phyloP scores from a whole-genome alignment of 768 basidiomycete species.

The Xerocomus brunneocitrinus region DNA sequence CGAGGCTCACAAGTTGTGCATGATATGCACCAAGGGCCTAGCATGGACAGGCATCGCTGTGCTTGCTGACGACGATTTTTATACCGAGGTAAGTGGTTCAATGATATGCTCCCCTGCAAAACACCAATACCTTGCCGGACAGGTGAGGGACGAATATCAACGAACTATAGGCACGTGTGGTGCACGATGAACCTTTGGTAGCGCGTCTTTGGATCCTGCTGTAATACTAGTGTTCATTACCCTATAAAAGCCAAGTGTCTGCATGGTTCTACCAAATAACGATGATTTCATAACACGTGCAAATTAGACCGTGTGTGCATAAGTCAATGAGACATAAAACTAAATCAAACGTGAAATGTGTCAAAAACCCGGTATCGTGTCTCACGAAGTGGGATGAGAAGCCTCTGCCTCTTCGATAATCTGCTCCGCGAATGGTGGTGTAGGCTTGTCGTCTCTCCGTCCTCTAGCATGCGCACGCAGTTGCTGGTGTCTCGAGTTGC shows the following conservation, averaged over 20 bases:
- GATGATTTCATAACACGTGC: constrained; percentile 11
- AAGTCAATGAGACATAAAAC: constrained; percentile 11
- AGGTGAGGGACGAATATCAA: constrained; percentile 25
- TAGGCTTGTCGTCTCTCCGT: constrained; percentile 36
- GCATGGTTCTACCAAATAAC: constrained; percentile 14
- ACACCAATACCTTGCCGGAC: neutral
- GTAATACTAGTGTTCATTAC: constrained; percentile 18
- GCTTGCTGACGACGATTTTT: constrained; percentile 55
- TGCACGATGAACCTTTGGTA: constrained; percentile 1
- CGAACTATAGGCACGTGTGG: constrained; percentile 6
- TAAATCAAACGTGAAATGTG: constrained; percentile 19
- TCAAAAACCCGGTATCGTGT: constrained; percentile 4
- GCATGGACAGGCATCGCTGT: constrained; percentile 59
- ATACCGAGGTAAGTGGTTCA: constrained; percentile 39
- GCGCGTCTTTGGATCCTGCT: neutral
- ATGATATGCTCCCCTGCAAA: neutral
- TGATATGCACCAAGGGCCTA: constrained; percentile 55
- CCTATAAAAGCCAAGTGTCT: constrained; percentile 6
- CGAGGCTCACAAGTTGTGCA: constrained; percentile 59
- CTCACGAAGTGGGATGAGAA: constrained; percentile 11
- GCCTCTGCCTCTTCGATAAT: constrained; percentile 12
- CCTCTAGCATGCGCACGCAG: constrained; percentile 25
- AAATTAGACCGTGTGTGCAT: constrained; percentile 19
- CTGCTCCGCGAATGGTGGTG: constrained; percentile 30
- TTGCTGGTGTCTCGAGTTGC: constrained; percentile 57